Evolutionary conservation across 164 flowering plant genomes (phyloP).

Genomic region (Malania oleifera): DNA sequence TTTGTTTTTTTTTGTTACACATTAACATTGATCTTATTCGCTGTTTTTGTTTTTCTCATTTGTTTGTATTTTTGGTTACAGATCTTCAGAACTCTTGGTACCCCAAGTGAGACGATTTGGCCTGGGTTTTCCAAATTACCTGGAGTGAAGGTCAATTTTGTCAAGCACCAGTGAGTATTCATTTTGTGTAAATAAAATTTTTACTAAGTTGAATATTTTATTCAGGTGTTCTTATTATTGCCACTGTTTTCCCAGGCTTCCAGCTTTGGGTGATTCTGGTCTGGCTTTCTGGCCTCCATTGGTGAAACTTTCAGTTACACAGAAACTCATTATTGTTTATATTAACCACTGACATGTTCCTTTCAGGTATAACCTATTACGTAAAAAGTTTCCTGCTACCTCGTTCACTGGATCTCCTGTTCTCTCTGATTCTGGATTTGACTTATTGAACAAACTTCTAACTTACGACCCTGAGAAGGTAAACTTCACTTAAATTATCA

Average conservation of each 20-base stretch:
- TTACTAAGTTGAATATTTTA: conserved; percentile 2
- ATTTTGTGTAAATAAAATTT: background rate
- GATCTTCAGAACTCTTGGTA: conserved; percentile 8
- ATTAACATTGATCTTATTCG: background rate
- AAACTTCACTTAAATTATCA: background rate
- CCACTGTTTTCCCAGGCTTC: conserved; percentile 78
- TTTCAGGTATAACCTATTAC: conserved; percentile 80
- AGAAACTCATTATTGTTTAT: background rate
- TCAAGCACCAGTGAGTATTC: conserved; percentile 36
- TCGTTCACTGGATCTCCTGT: conserved; percentile 85
- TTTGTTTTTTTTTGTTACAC: background rate
- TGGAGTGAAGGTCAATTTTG: conserved; percentile 34
- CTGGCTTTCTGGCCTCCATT: conserved; percentile 72
- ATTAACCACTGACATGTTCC: conserved; percentile 2
- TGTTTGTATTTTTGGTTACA: background rate
- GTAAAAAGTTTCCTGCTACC: conserved; percentile 78
- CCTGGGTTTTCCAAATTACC: conserved; percentile 40
- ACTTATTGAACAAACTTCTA: conserved; percentile 75
- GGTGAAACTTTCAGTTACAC: conserved; percentile 27
- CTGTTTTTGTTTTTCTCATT: background rate
- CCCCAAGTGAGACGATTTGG: conserved; percentile 23
- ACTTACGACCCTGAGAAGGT: conserved; percentile 73
- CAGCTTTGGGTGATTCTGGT: conserved; percentile 90
- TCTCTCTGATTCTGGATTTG: conserved; percentile 91
- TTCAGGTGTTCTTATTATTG: conserved; percentile 38